Conservation (phyloP, 208 protist genomes). For the Balamuthia mandrillaris region DNA sequence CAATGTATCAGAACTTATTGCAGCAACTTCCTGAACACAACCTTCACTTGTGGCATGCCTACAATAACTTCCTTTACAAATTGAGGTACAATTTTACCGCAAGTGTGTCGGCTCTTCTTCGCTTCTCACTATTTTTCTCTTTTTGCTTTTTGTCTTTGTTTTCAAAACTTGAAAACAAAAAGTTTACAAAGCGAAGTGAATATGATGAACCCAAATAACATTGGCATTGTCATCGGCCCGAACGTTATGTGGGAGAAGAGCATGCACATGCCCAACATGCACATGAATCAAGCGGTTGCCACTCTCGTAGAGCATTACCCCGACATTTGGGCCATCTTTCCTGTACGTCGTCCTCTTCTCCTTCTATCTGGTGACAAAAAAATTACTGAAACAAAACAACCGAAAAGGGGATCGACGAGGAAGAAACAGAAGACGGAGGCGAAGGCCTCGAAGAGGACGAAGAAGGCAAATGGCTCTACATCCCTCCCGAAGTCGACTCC, state of each 20-base stretch:
- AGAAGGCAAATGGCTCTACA: too few species aligned
- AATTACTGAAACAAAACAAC: neutral
- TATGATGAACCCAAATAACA: constrained; percentile 37
- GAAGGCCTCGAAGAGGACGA: too few species aligned
- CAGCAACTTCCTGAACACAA: constrained; percentile 22
- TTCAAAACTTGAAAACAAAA: too few species aligned
- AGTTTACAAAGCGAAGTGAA: constrained; percentile 27
- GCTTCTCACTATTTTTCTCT: too few species aligned
- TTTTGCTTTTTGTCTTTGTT: too few species aligned
- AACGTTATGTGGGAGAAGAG: constrained; percentile 29
- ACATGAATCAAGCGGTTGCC: constrained; percentile 28
- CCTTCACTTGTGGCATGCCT: neutral
- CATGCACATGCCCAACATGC: constrained; percentile 33
- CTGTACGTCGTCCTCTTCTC: neutral
- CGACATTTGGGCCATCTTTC: constrained; percentile 34
- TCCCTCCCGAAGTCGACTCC: too few species aligned
- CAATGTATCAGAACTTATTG: neutral
- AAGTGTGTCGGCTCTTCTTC: too few species aligned
- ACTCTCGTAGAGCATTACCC: constrained; percentile 3
- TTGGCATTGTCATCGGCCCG: constrained; percentile 39
- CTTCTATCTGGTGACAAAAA: neutral
- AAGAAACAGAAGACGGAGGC: too few species aligned
- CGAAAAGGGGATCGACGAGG: too few species aligned
- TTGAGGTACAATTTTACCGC: too few species aligned
- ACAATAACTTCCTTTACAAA: constrained; percentile 26